Base-by-base conservation (phyloP, 164 flowering plant species). In the Stephania cephalantha region DNA sequence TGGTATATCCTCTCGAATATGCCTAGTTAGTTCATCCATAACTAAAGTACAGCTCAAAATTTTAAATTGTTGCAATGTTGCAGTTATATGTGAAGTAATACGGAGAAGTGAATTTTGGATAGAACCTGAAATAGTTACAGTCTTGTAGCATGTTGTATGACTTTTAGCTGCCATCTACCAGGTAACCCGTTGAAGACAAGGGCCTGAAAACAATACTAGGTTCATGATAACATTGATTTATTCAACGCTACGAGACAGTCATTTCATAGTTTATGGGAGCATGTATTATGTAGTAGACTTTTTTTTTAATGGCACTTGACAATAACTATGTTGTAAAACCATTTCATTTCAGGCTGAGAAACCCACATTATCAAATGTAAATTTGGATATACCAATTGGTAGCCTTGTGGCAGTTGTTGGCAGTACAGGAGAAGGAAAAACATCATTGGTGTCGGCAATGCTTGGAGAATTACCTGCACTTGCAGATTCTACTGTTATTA, bases 361-460 rank as follows among this genome's bases (percentile, higher is more conserved):
- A 76, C 93, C 95, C 55, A 94, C 98, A 48, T 83, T 96, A 78
- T 87, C 92, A 71, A 81, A 90, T 78, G 83, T 96, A 69, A 94
- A 96, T 82, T 80, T 96, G 85, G 97, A 96, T 78, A 79, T 96
- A 72, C 93, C 97, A 50, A 84, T 85, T 73, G 99, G 98, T 73
- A 89, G 90, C 85, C 86, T 94, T 66, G 97, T 94, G 72, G 99
- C 99, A 31, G 72, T 96, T 78, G 98, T 96, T 81, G 99, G 99
- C 46, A 82, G 97, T 76, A 96, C 99, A 55, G 99, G 98, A 66
- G 98, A 96, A 83, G 99, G 99, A 78, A 96, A 96, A 82, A 96
- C 99, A 63, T 96, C 99, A 20, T 85, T 96, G 69, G 61, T 92
- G 71, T 96, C 99, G n/a, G 97, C 99, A 78, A 96, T 96, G 98